phyloP scores from a whole-genome alignment of 2,329 filamentous ascomycete species.

The Corniculantispora saksenae region DNA sequence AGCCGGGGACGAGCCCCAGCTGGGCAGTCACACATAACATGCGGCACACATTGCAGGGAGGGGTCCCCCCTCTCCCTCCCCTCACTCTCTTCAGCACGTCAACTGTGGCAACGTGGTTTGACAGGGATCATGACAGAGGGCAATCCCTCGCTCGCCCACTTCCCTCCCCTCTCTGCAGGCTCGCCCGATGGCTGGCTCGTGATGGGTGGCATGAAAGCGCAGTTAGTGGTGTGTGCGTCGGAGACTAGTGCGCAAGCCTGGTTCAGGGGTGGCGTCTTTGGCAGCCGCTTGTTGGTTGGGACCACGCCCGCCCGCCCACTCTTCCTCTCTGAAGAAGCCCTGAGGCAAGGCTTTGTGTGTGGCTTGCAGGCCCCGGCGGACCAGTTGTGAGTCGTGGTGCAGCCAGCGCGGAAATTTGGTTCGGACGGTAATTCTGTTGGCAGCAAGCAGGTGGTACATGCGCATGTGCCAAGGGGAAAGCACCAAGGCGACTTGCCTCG shows the following conservation, averaged over 20 bases:
- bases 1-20: neutral
- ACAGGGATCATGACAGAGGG: neutral
- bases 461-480: neutral
- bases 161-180: too few relatives aligned
- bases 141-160: neutral
- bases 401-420: constrained; percentile 8
- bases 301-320: neutral
- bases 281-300: constrained; percentile 7
- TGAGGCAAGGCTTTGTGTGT: neutral
- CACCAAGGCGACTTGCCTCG: neutral
- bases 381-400: neutral
- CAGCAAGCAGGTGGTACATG: too few relatives aligned
- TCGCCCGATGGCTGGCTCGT: neutral
- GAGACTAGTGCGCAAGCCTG: neutral
- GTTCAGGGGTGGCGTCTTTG: constrained; percentile 12
- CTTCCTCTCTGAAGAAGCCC: neutral
- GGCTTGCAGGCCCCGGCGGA: neutral
- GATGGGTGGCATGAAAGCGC: neutral
- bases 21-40: neutral
- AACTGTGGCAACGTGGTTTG: constrained; percentile 3
- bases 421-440: neutral
- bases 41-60: neutral
- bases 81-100: neutral
- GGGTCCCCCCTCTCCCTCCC: neutral
- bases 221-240: neutral